These are phyloP conservation scores for Zygoascus sp. DNA, from an alignment of 1,139 yeast genomes.

Conservation along the genomic window DNA sequence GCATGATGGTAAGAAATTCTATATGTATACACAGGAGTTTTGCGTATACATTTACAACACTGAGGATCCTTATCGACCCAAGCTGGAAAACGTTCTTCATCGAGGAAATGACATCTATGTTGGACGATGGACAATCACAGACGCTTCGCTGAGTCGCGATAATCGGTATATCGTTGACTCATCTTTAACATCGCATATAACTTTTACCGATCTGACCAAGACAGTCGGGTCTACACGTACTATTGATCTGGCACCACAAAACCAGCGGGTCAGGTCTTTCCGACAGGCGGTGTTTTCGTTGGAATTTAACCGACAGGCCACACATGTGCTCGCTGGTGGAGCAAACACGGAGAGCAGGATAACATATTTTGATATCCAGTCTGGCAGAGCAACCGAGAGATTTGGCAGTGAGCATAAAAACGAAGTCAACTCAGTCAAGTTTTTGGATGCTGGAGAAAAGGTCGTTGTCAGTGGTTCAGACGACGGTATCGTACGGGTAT, in stretches of 20 bases:
- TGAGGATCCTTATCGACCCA: constrained; percentile 21
- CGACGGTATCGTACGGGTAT: constrained; percentile 74
- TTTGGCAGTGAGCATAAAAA: constrained; percentile 15
- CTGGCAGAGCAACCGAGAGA: constrained; percentile 10
- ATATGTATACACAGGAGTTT: constrained; percentile 29
- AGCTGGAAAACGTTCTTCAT: constrained; percentile 19
- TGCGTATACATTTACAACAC: constrained; percentile 27
- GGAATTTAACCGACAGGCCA: constrained; percentile 24
- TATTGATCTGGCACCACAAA: constrained; percentile 7
- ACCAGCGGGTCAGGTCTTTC: constrained; percentile 2
- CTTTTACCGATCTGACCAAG: constrained; percentile 1
- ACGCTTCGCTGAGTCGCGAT: constrained; percentile 28
- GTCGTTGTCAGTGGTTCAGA: constrained; percentile 76
- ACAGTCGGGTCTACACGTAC: constrained; percentile 4
- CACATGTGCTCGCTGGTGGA: constrained; percentile 27
- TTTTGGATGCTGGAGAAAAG: constrained; percentile 71
- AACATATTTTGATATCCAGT: constrained; percentile 16
- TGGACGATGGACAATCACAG: constrained; percentile 33
- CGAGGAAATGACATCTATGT: constrained; percentile 15
- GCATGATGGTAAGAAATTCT: constrained; percentile 29
- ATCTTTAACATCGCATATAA: constrained; percentile 13
- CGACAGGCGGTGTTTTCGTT: constrained; percentile 19
- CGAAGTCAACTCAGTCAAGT: constrained; percentile 57
- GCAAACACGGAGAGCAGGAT: constrained; percentile 17
- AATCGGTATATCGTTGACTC: constrained; percentile 18